phyloP scores from a whole-genome alignment of 805 yeast genomes.

The Jamesozyma piceae region DNA sequence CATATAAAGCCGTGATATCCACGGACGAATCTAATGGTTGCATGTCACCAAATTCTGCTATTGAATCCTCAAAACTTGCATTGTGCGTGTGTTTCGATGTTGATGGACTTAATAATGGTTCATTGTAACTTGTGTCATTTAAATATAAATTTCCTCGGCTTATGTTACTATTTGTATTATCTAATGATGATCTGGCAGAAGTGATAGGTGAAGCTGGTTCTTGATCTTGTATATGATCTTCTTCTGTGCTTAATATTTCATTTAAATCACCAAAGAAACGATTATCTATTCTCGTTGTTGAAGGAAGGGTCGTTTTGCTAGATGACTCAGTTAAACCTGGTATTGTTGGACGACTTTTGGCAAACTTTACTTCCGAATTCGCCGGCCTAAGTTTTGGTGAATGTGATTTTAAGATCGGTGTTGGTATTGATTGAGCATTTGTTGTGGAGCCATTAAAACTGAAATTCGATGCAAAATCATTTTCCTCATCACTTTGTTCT shows the following conservation, averaged over 20 bases:
- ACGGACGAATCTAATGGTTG: slow-evolving; percentile 26
- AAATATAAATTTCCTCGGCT: background rate
- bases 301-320: slow-evolving; percentile 10
- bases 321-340: background rate
- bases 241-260: slow-evolving; percentile 12
- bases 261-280: slow-evolving; percentile 21
- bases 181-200: slow-evolving; percentile 19
- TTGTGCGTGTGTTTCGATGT: background rate
- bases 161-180: slow-evolving; percentile 7
- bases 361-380: background rate
- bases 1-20: slow-evolving; percentile 33
- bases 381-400: slow-evolving; percentile 25
- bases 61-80: slow-evolving; percentile 15
- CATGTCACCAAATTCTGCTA: slow-evolving; percentile 2
- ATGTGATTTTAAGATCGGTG: slow-evolving; percentile 20
- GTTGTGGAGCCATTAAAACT: slow-evolving; percentile 11
- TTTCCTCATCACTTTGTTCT: slow-evolving; percentile 5
- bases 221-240: slow-evolving; percentile 2
- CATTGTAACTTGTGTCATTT: slow-evolving; percentile 13
- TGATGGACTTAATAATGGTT: slow-evolving; percentile 17
- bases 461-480: slow-evolving; percentile 14
- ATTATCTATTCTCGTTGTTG: slow-evolving; percentile 23
- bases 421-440: slow-evolving; percentile 23
- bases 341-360: background rate
- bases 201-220: slow-evolving; percentile 2